Conservation (phyloP, 2,329 filamentous ascomycete genomes). For the Alternaria ventricosa region DNA sequence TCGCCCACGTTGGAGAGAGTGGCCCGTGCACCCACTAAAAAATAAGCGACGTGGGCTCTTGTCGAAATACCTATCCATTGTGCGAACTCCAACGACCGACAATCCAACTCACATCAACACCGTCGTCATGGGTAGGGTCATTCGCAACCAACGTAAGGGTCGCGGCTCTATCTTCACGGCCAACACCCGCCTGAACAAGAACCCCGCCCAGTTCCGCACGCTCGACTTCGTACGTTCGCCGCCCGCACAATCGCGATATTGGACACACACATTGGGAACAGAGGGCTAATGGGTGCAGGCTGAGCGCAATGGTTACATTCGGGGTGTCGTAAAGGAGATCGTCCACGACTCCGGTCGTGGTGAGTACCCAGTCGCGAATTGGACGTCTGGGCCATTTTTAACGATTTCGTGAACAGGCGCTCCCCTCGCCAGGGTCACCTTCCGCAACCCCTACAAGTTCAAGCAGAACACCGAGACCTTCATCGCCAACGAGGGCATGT, state of each 20-base stretch:
- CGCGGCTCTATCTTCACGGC: conserved; percentile 80
- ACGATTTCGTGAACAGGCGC: conserved; percentile 51
- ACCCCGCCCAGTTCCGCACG: conserved; percentile 91
- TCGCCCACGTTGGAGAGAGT: neutral
- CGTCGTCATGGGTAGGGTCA: conserved; percentile 68
- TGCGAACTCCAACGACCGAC: conserved; percentile 12
- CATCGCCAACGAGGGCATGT: conserved; percentile 99
- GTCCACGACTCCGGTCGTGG: conserved; percentile 98
- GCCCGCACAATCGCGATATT: conserved; percentile 30
- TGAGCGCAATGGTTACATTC: conserved; percentile 96
- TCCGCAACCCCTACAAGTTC: conserved; percentile 98
- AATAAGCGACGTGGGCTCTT: neutral
- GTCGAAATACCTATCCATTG: neutral
- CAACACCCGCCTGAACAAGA: conserved; percentile 79
- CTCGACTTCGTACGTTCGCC: conserved; percentile 75
- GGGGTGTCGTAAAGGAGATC: conserved; percentile 98
- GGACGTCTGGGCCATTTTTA: conserved; percentile 20
- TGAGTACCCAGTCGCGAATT: conserved; percentile 51
- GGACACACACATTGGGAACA: conserved; percentile 16
- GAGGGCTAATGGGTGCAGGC: conserved; percentile 55
- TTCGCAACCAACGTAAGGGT: conserved; percentile 75
- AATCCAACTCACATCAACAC: conserved; percentile 38
- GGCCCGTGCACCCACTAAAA: conserved; percentile 4
- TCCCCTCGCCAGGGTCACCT: conserved; percentile 93
- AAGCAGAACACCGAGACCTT: conserved; percentile 98